Conservation (phyloP, 805 yeast genomes). For the Lachancea mirantina region DNA sequence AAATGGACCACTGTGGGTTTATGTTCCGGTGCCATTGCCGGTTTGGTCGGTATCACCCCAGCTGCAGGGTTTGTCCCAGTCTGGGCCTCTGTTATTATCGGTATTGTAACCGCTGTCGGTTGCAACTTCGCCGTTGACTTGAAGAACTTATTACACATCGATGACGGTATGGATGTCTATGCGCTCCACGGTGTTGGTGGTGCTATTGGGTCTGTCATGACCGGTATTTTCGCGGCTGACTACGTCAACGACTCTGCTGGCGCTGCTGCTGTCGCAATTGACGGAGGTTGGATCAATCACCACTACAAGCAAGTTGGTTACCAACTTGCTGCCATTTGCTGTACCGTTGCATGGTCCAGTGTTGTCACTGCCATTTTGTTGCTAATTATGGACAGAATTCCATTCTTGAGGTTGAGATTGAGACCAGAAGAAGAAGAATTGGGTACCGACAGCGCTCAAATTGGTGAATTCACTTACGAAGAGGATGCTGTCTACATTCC, state of each 20-base stretch:
- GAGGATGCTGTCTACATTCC: slow-evolving; percentile 63
- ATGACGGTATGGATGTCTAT: slow-evolving; percentile 93
- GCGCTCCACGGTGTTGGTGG: slow-evolving; percentile 95
- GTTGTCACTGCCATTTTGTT: slow-evolving; percentile 63
- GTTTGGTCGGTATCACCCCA: slow-evolving; percentile 92
- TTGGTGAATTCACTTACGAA: slow-evolving; percentile 77
- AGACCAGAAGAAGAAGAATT: slow-evolving; percentile 78
- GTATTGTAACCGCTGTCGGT: slow-evolving; percentile 64
- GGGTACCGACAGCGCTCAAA: slow-evolving; percentile 85
- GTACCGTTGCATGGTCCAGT: slow-evolving; percentile 72
- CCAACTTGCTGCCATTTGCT: slow-evolving; percentile 72
- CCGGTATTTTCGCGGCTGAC: slow-evolving; percentile 90
- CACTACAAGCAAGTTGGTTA: slow-evolving; percentile 78
- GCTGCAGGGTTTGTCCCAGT: slow-evolving; percentile 96
- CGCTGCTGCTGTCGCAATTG: slow-evolving; percentile 43
- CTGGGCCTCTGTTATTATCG: slow-evolving; percentile 80
- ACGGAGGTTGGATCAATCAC: slow-evolving; percentile 86
- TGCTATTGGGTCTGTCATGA: slow-evolving; percentile 68
- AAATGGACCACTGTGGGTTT: slow-evolving; percentile 92
- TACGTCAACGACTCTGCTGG: slow-evolving; percentile 84
- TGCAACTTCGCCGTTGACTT: slow-evolving; percentile 85
- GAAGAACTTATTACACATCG: slow-evolving; percentile 64
- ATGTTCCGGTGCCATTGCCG: slow-evolving; percentile 90
- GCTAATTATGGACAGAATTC: slow-evolving; percentile 61
- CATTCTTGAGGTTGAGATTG: slow-evolving; percentile 75